Evolutionary conservation across 192 early-diverging fungal genomes (phyloP), one percentile per base, ranked within the genome.

Genomic region (Backusella tarrabulga): DNA sequence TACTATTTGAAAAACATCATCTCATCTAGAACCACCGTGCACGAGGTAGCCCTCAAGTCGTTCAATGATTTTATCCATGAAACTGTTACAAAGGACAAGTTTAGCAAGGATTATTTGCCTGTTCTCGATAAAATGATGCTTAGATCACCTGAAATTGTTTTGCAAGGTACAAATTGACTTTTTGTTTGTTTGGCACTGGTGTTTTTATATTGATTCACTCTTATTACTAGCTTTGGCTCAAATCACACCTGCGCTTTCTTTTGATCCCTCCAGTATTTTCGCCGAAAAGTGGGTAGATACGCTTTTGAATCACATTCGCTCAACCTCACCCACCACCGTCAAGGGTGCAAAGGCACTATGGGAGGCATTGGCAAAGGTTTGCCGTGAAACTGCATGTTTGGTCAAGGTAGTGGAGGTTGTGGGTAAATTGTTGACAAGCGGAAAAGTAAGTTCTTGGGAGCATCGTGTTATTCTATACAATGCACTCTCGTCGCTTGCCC

Each of bases 61-160:
- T 86, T 94, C 41, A 78, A 88, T 32, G 86, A 87, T 42, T 94
- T 94, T 76, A 80, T 95, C 50, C 83, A 85, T 17, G 54, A 52
- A 15, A 88, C 80, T 52, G 82, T 95, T 12, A 83, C 86, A 3
- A 81, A 86, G 34, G 82, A 79, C 4, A 77, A 84, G 42, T 92
- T 94, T 56, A 84, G 86, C 29, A 42, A 67, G 6, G 85, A 91
- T 67, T 88, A 95, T 67, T 73, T 88, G 17, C 83, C 91, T 26
- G 83, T 87, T 42, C 84, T 93, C n/a, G 89, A 93, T 46, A 90
- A 92, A 54, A 87, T 95, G 81, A 86, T 95, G 72, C 83, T 97
- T 66, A 90, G 96, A 54, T 93, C 96, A 12, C 96, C 96, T 17
- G 96, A 97, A 74, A 87, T 91, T 67, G 90, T 92, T 38, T 85